phyloP scores from a whole-genome alignment of 768 basidiomycete genomes.

The Tulasnella sp. region DNA sequence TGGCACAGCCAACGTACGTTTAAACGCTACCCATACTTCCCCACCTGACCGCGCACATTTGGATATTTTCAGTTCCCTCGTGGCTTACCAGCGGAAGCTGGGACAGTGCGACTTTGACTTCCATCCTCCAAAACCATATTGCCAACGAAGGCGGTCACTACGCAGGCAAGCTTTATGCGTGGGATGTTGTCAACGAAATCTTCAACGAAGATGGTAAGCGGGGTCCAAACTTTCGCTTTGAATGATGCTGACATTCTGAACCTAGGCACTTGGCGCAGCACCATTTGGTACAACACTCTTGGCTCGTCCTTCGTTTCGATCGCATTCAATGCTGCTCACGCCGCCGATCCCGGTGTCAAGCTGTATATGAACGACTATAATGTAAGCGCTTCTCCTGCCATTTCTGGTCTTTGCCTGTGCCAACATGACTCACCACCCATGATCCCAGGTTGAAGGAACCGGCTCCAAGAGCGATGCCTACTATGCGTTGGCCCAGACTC shows the following conservation, averaged over 20 bases:
- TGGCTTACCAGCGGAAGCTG: slow-evolving; percentile 23
- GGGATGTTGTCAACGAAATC: slow-evolving; percentile 58
- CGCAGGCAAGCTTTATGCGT: slow-evolving; percentile 24
- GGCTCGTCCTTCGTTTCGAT: slow-evolving; percentile 48
- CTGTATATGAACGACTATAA: slow-evolving; percentile 46
- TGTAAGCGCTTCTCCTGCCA: background rate
- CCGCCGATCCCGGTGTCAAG: slow-evolving; percentile 54
- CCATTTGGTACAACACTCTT: slow-evolving; percentile 54
- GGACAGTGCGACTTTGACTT: slow-evolving; percentile 31
- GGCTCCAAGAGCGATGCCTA: slow-evolving; percentile 53
- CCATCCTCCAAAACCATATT: slow-evolving; percentile 50
- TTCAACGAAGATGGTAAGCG: slow-evolving; percentile 53
- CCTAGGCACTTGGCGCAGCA: slow-evolving; percentile 40
- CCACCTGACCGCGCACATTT: background rate
- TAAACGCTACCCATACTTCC: too few relatives aligned
- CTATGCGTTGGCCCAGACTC: slow-evolving; percentile 50
- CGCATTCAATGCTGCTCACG: slow-evolving; percentile 48
- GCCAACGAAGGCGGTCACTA: slow-evolving; percentile 51
- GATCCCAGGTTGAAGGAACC: slow-evolving; percentile 12
- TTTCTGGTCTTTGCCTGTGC: slow-evolving; percentile 36
- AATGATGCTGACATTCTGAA: background rate
- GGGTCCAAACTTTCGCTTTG: background rate
- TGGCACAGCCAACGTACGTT: slow-evolving; percentile 54
- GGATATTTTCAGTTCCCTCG: slow-evolving; percentile 2
- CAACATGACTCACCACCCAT: slow-evolving; percentile 32